Percentiles rank a stretch among this genome's conserved stretches.
Evolutionary conservation across 495 filamentous ascomycete genomes (phyloP).

Genomic region (Thermothielavioides terrestris): DNA sequence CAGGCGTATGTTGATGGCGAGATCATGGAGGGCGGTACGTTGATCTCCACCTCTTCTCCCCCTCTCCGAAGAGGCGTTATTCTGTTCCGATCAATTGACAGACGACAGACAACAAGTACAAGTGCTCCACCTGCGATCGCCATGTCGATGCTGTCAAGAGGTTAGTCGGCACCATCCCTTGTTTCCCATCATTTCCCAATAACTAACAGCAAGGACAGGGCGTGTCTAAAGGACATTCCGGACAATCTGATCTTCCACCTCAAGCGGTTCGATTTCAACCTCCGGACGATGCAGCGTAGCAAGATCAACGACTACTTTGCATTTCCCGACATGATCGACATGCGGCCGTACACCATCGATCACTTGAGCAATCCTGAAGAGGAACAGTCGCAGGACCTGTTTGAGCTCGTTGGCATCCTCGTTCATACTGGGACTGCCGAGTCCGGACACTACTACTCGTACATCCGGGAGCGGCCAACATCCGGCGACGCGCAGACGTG

Average conservation of each 20-base stretch:
- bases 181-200: background rate
- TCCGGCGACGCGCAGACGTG: constrained; percentile 47
- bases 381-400: constrained; percentile 55
- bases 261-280: constrained; percentile 93
- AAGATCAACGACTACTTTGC: constrained; percentile 96
- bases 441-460: constrained; percentile 96
- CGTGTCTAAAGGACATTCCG: constrained; percentile 87
- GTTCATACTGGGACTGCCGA: constrained; percentile 91
- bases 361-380: constrained; percentile 61
- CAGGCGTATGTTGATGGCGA: constrained; percentile 93
- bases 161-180: constrained; percentile 25
- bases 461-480: constrained; percentile 70
- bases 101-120: constrained; percentile 83
- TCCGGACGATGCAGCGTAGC: constrained; percentile 69
- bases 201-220: constrained; percentile 36
- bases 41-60: background rate
- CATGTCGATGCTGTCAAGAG: constrained; percentile 94
- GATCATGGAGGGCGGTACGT: constrained; percentile 83
- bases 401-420: constrained; percentile 85
- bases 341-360: constrained; percentile 82
- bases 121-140: constrained; percentile 80
- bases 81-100: constrained; percentile 12
- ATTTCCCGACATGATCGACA: constrained; percentile 78
- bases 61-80: background rate
- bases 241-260: constrained; percentile 94